phyloP scores from a whole-genome alignment of 75 land plant genomes.

The Cryptomeria japonica region DNA sequence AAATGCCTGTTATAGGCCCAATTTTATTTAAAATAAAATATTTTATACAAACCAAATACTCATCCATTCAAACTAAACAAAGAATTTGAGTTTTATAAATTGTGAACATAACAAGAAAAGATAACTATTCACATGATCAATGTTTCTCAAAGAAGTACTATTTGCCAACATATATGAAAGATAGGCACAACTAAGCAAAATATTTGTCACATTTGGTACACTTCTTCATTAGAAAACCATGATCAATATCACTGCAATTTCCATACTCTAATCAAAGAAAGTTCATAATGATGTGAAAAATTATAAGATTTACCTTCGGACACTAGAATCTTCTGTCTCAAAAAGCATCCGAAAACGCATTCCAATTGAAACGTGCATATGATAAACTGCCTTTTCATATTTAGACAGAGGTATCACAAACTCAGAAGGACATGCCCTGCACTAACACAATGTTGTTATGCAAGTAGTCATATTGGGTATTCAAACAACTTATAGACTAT shows the following conservation, averaged over 20 bases:
- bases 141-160: neutral
- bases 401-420: constrained; percentile 88
- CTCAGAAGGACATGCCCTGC: constrained; percentile 91
- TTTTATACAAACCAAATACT: neutral
- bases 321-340: constrained; percentile 96
- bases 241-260: neutral
- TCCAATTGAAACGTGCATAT: constrained; percentile 84
- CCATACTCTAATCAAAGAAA: neutral
- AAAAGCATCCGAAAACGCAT: constrained; percentile 98
- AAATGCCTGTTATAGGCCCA: neutral
- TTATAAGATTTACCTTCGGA: constrained; percentile 48
- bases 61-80: neutral
- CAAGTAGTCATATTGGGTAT: neutral
- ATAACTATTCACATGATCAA: neutral
- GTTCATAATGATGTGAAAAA: neutral
- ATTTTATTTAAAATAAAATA: no score
- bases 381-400: constrained; percentile 84
- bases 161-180: neutral
- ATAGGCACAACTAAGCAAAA: neutral
- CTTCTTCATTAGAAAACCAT: neutral
- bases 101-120: neutral
- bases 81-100: no score
- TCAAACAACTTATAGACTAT: neutral
- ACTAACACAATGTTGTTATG: constrained; percentile 1
- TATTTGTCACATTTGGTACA: no score